Evolutionary conservation across 75 land plant species (phyloP).

Genomic region (Larix kaempferi): DNA sequence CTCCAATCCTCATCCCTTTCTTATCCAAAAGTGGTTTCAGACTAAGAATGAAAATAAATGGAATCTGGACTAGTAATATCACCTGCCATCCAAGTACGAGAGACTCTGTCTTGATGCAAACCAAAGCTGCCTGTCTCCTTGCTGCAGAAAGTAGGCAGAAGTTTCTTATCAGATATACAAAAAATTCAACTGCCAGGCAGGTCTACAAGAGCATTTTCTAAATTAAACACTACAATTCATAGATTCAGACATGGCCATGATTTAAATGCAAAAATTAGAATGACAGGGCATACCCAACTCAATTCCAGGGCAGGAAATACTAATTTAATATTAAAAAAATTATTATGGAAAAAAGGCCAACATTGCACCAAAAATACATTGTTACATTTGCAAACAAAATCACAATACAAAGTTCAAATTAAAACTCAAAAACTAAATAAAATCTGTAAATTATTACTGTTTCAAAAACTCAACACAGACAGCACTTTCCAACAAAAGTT

Average conservation of each 20-base stretch:
- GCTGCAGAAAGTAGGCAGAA: constrained; percentile 30
- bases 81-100: constrained; percentile 95
- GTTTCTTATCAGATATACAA: background rate
- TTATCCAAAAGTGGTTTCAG: background rate
- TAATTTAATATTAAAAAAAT: background rate
- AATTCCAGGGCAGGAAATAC: background rate
- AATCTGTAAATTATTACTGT: background rate
- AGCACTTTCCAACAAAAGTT: background rate
- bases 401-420: background rate
- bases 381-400: background rate
- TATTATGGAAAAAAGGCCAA: too few relatives aligned
- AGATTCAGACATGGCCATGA: too few relatives aligned
- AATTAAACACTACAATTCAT: background rate
- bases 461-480: background rate
- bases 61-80: background rate
- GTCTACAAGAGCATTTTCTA: background rate
- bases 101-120: constrained; percentile 95
- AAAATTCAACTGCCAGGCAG: background rate
- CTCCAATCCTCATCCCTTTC: background rate
- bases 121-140: constrained; percentile 85
- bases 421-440: background rate
- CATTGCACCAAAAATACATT: background rate
- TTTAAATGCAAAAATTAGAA: too few relatives aligned
- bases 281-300: background rate
- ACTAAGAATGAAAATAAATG: background rate